These are phyloP conservation scores for Termitomyces sp. DNA, from an alignment of 1,284 basidiomycete species.

Conservation along the genomic window DNA sequence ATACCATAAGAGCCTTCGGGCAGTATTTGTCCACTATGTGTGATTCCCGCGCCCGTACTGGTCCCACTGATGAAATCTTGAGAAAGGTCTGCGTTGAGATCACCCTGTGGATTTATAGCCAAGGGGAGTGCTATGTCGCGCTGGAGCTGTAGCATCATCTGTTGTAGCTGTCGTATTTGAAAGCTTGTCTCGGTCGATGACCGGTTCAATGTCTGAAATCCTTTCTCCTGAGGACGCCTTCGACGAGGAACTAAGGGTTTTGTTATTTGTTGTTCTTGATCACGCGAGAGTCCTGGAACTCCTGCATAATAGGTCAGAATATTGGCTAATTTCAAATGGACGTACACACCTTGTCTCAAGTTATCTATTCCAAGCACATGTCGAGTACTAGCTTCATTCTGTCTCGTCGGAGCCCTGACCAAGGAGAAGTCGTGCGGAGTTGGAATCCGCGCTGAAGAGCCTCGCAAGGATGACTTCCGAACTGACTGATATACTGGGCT, in stretches of 20 bases:
- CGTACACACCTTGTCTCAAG: not conserved
- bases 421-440: not conserved
- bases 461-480: not conserved
- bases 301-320: not conserved
- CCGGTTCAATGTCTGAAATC: not conserved
- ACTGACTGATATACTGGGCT: not conserved
- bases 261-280: not conserved
- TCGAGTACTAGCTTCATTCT: not conserved
- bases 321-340: not conserved
- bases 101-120: not conserved
- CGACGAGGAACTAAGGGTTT: not conserved
- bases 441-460: not conserved
- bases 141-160: not conserved
- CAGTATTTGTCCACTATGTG: not conserved
- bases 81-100: not conserved
- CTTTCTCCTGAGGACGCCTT: not conserved
- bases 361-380: not conserved
- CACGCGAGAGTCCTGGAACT: not conserved
- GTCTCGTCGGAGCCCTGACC: not conserved
- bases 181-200: not conserved
- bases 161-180: not conserved
- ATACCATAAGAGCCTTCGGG: constrained; percentile 3
- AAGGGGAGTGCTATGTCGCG: not conserved
- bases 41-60: not conserved
- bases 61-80: not conserved